Percentiles rank a stretch among this genome's conserved stretches.
These are phyloP conservation scores for Trichoderma atroviride DNA, from an alignment of 2,329 filamentous ascomycete genomes.

Conservation along the genomic window DNA sequence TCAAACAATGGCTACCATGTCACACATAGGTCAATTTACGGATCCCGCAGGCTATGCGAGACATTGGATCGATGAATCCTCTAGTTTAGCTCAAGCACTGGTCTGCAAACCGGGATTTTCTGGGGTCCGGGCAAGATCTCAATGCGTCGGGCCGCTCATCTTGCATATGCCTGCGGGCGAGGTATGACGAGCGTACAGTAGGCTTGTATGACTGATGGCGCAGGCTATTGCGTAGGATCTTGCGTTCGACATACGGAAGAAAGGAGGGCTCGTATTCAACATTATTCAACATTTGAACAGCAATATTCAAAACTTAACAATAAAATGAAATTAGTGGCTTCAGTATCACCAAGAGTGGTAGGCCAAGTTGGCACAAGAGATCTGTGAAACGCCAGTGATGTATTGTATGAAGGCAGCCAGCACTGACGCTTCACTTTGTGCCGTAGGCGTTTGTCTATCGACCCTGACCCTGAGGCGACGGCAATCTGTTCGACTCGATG, in stretches of 20 bases:
- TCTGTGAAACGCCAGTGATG: neutral
- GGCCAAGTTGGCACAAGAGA: neutral
- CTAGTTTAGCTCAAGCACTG: neutral
- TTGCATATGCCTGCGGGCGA: conserved; percentile 16
- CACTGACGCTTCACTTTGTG: neutral
- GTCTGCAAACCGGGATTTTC: conserved; percentile 4
- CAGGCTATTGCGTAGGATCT: conserved; percentile 1
- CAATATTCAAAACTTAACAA: neutral
- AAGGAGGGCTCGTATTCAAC: neutral
- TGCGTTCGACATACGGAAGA: neutral
- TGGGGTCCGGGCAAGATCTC: conserved; percentile 5
- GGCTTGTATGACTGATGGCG: neutral
- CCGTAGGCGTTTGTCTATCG: neutral
- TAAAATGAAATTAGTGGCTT: neutral
- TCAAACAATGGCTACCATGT: neutral
- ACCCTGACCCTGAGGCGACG: neutral
- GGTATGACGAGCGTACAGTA: conserved; percentile 8
- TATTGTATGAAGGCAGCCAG: neutral
- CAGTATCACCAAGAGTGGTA: neutral
- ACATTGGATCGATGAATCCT: conserved; percentile 6
- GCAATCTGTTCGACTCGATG: neutral
- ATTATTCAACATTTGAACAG: neutral
- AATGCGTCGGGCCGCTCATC: conserved; percentile 4
- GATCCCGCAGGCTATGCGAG: conserved; percentile 3
- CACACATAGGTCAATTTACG: conserved; percentile 4